Percentiles rank a stretch among this genome's conserved stretches.
Conservation (phyloP, 768 basidiomycete genomes). For the Dentipellis fragilis region DNA sequence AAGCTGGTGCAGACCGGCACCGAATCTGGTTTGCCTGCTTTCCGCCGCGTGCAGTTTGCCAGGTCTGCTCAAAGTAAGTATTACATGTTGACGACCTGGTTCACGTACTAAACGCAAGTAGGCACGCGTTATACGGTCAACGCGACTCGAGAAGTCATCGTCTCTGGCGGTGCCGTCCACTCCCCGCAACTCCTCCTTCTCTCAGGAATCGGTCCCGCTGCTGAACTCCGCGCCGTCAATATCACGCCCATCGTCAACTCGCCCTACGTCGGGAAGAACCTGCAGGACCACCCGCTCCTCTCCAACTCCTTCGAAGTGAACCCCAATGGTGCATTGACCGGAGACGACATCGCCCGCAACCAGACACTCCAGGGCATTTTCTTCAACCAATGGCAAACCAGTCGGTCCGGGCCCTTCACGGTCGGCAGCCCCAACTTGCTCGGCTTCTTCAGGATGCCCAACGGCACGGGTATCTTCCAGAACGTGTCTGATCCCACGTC, state of each 20-base stretch:
- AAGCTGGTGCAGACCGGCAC: constrained; percentile 9
- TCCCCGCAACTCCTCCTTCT: constrained; percentile 13
- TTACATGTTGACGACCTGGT: neutral
- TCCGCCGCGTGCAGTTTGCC: constrained; percentile 5
- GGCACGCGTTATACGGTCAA: constrained; percentile 1
- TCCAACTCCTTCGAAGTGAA: constrained; percentile 3
- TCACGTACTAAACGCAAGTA: neutral
- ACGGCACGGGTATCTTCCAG: constrained; percentile 4
- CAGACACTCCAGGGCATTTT: neutral
- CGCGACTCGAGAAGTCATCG: constrained; percentile 1
- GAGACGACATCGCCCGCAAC: constrained; percentile 5
- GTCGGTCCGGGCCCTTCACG: constrained; percentile 6
- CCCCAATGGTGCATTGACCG: neutral
- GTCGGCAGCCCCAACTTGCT: neutral
- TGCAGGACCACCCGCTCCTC: constrained; percentile 20
- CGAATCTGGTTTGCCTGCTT: neutral
- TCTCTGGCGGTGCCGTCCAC: neutral
- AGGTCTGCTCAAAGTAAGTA: neutral
- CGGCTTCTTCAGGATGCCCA: constrained; percentile 7
- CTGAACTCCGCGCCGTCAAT: constrained; percentile 12
- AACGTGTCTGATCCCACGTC: constrained; percentile 7
- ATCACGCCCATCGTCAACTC: constrained; percentile 22
- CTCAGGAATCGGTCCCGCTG: constrained; percentile 25
- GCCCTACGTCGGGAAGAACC: constrained; percentile 29
- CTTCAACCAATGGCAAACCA: constrained; percentile 5